These are phyloP conservation scores for Craspedostauros australis DNA, from an alignment of 108 stramenopile genomes.

Conservation along the genomic window DNA sequence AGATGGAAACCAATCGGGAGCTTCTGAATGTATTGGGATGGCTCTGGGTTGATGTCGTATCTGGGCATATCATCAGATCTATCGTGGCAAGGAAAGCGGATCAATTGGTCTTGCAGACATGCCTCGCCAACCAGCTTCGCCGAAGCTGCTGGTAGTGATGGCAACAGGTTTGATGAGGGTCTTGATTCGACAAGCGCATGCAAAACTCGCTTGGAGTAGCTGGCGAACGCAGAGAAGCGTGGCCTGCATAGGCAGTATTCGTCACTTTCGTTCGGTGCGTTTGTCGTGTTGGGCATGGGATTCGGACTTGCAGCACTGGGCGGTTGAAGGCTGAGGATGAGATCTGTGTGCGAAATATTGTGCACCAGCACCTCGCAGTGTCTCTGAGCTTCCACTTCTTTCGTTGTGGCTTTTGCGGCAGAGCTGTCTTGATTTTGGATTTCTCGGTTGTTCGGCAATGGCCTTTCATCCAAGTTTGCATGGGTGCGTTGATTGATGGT, in stretches of 20 bases:
- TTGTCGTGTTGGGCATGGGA: background rate
- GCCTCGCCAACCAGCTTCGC: no score
- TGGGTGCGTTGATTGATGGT: no score
- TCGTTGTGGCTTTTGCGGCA: no score
- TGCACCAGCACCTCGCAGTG: constrained; percentile 86
- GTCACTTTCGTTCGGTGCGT: background rate
- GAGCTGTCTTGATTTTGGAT: no score
- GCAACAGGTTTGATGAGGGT: background rate
- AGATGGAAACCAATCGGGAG: constrained; percentile 57
- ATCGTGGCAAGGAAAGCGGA: constrained; percentile 65
- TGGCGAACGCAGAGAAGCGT: constrained; percentile 77
- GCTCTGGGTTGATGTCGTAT: constrained; percentile 38
- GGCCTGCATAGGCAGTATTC: constrained; percentile 61
- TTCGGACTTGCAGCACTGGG: background rate
- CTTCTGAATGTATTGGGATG: constrained; percentile 21
- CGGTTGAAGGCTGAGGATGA: constrained; percentile 56
- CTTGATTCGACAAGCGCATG: constrained; percentile 14
- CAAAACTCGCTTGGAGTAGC: constrained; percentile 46
- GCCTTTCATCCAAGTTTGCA: no score
- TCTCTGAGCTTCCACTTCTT: constrained; percentile 51
- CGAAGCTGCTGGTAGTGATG: background rate
- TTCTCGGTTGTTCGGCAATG: no score
- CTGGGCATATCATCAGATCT: constrained; percentile 45
- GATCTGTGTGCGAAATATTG: constrained; percentile 92
- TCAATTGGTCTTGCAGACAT: constrained; percentile 22